These are phyloP conservation scores for Fusarium nisikadoi DNA, from an alignment of 2,329 filamentous ascomycete genomes.

Conservation along the genomic window DNA sequence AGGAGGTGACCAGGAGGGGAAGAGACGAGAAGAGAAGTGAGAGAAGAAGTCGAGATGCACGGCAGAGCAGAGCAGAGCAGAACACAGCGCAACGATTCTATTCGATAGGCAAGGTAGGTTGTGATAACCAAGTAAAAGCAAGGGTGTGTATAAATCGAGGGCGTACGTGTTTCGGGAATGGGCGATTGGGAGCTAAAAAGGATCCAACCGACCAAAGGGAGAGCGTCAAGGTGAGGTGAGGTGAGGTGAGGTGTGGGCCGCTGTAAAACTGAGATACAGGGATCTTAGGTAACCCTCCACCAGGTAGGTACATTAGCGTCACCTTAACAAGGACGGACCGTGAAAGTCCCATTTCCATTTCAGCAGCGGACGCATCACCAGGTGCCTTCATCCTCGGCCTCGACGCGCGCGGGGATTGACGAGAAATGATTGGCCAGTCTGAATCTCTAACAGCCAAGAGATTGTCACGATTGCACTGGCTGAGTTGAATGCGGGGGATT, in stretches of 20 bases:
- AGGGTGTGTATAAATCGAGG: conserved; percentile 17
- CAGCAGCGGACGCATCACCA: conserved; percentile 11
- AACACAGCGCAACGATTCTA: background rate
- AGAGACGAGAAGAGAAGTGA: conserved; percentile 1
- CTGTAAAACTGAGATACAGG: conserved; percentile 14
- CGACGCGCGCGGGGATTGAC: conserved; percentile 24
- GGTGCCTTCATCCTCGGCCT: conserved; percentile 21
- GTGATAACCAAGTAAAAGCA: conserved; percentile 11
- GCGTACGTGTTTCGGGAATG: conserved; percentile 36
- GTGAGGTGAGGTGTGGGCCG: conserved; percentile 25
- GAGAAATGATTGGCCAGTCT: background rate
- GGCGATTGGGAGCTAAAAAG: conserved; percentile 22
- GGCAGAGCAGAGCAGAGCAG: background rate
- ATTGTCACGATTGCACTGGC: background rate
- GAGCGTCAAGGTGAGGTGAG: background rate
- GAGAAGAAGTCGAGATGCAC: background rate
- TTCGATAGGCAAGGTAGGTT: conserved; percentile 5
- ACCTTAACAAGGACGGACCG: background rate
- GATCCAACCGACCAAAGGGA: conserved; percentile 34
- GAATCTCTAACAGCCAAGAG: background rate
- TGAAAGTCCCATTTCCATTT: conserved; percentile 10
- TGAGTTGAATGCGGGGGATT: conserved; percentile 9
- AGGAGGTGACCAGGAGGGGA: conserved; percentile 9
- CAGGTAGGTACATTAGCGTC: background rate
- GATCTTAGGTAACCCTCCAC: conserved; percentile 4